Base-by-base conservation (phyloP, 1,139 yeast species). In the Lodderomyces oxycetoniae region DNA sequence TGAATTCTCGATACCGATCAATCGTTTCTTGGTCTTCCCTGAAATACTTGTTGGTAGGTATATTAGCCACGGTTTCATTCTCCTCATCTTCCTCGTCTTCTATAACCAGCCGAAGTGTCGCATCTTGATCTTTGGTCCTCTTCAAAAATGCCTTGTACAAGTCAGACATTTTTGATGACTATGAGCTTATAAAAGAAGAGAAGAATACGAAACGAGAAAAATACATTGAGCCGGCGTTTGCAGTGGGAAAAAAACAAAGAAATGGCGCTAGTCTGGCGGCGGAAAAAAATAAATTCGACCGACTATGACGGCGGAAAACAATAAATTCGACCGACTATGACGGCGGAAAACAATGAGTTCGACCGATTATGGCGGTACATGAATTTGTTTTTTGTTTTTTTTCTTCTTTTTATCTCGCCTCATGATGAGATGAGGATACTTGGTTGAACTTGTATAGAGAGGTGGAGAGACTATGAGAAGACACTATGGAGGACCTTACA, bases 71-170 rank as follows among this genome's bases (percentile, higher is more conserved):
- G 23, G 17, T 26, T 6, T 27, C 25, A 22, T 23, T 20, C 8
- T 19, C 30, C 4, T 28, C n/a, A n/a, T n/a, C 42, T 16, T 55
- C 64, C 34, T 67, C 73, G 3, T 54, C 37, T 15, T 57, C 35
- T 37, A 55, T 55, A 13, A 57, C 42, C 12, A 67, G 48, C 0
- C 73, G 73, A 14, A 67, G 43, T 0, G 57, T 51, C 26, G 47
- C 40, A 37, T 71, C 77, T 7, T 65, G 66, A 22, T 57, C 48
- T 30, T 56, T 59, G 9, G 71, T 51, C 38, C 57, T 59, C 40
- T 58, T 67, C 28, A 74, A 56, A 29, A 74, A 46, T 28, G 50
- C 48, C 34, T 56, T 63, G 36, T 70, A 75, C 31, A 71, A 50
- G 7, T 65, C 67, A n/a, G 74, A 66, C 74, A 70, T 68, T 30